Percentiles rank a stretch among this genome's conserved stretches.
phyloP scores from a whole-genome alignment of 2,329 filamentous ascomycete species.

The Lachnellula subtilissima region DNA sequence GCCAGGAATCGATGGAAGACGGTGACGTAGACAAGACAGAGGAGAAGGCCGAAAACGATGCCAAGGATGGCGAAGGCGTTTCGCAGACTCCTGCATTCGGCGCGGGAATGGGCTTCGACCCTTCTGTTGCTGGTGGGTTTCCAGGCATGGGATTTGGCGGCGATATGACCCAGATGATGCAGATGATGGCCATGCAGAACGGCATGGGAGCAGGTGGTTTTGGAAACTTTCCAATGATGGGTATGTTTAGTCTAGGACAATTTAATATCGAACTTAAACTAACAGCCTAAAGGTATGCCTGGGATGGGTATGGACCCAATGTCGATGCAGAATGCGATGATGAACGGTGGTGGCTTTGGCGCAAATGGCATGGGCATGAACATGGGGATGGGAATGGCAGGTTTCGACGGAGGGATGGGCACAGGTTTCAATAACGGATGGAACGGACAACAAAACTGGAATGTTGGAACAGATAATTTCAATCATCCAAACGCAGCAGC shows the following conservation, averaged over 20 bases:
- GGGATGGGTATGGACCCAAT: constrained; percentile 82
- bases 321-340: constrained; percentile 70
- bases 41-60: constrained; percentile 10
- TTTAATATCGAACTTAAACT: constrained; percentile 2
- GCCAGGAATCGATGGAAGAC: constrained; percentile 27
- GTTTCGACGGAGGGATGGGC: constrained; percentile 59
- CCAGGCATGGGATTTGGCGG: constrained; percentile 46
- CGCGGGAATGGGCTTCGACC: constrained; percentile 40
- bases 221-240: constrained; percentile 73
- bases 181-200: constrained; percentile 74
- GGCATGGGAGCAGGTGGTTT: constrained; percentile 55
- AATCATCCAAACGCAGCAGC: constrained; percentile 76
- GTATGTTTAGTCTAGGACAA: constrained; percentile 52
- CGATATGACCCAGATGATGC: constrained; percentile 71
- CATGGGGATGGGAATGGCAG: constrained; percentile 65
- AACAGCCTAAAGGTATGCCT: constrained; percentile 56
- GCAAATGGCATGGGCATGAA: constrained; percentile 73
- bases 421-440: constrained; percentile 70
- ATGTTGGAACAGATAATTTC: constrained; percentile 82
- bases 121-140: constrained; percentile 31
- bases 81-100: constrained; percentile 20
- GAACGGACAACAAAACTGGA: constrained; percentile 78
- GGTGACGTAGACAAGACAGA: constrained; percentile 9
- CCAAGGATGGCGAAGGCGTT: constrained; percentile 11
- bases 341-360: constrained; percentile 71